Conservation (phyloP, 192 early-diverging fungal species). For the Backusella luteola region DNA sequence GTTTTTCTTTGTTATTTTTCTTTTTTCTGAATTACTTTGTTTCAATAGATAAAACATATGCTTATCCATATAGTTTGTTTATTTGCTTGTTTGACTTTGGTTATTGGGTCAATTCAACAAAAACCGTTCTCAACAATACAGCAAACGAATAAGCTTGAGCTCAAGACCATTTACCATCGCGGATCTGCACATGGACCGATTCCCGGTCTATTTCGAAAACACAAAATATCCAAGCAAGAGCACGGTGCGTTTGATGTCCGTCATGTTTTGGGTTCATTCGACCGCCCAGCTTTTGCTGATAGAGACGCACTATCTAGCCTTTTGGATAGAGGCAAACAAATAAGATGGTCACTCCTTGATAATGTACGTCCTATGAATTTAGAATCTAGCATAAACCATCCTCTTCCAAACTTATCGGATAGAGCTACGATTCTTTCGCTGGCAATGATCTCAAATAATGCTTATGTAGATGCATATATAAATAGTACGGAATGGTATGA, state of each 20-base stretch:
- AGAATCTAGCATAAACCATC: conserved; percentile 9
- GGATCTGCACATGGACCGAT: conserved; percentile 27
- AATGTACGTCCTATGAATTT: conserved; percentile 1
- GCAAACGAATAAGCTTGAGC: conserved; percentile 1
- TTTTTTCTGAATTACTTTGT: background rate
- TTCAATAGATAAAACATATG: conserved; percentile 4
- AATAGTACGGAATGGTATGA: conserved; percentile 62
- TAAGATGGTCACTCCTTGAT: background rate
- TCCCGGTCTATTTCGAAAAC: conserved; percentile 29
- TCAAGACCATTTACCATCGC: conserved; percentile 39
- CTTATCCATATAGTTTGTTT: background rate
- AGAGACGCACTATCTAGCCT: background rate
- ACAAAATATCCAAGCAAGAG: background rate
- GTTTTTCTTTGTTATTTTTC: background rate
- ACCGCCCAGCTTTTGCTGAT: background rate
- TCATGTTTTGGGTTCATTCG: background rate
- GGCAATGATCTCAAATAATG: conserved; percentile 82
- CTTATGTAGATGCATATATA: conserved; percentile 67
- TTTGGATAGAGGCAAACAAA: background rate
- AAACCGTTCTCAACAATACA: background rate
- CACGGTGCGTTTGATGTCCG: background rate
- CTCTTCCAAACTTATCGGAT: conserved; percentile 72
- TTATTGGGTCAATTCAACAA: background rate
- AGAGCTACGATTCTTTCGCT: conserved; percentile 69
- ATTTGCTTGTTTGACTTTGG: background rate